Evolutionary conservation across 2,329 filamentous ascomycete species (phyloP).

Genomic region (Dactylellina drechsleri): DNA sequence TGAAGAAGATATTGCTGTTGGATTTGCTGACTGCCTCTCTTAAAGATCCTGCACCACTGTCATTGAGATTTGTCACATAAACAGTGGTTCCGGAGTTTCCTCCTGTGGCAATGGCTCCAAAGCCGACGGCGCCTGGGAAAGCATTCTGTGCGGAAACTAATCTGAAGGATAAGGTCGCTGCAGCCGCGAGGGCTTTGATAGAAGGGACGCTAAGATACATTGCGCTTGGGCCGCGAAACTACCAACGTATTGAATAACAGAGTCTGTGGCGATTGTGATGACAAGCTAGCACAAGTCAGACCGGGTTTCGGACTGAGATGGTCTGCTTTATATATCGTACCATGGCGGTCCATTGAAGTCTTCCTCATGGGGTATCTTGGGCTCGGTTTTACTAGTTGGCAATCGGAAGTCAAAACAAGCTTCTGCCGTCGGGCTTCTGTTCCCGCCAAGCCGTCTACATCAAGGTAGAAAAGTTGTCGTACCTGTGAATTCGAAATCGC

Average conservation of each 20-base stretch:
- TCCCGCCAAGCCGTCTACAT: no score
- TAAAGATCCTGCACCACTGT: background rate
- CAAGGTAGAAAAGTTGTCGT: no score
- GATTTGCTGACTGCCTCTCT: slow-evolving; percentile 1
- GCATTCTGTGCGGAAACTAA: background rate
- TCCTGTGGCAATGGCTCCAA: background rate
- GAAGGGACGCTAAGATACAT: background rate
- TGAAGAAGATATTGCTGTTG: slow-evolving; percentile 3
- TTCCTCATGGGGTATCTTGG: no score
- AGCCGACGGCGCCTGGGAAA: background rate
- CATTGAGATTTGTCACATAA: slow-evolving; percentile 1
- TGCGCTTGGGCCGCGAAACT: background rate
- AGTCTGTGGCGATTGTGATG: background rate
- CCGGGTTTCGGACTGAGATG: no score
- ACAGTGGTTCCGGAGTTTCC: slow-evolving; percentile 1
- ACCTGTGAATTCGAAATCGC: no score
- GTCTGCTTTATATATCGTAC: no score
- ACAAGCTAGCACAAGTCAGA: background rate
- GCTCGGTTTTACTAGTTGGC: no score
- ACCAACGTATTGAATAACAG: background rate
- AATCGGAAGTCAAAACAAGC: no score
- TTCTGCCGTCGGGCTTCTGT: no score
- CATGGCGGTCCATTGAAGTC: no score
- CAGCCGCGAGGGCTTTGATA: background rate
- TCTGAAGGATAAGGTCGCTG: background rate